Conservation (phyloP, 2,329 filamentous ascomycete species). For the Paramyrothecium roridum region DNA sequence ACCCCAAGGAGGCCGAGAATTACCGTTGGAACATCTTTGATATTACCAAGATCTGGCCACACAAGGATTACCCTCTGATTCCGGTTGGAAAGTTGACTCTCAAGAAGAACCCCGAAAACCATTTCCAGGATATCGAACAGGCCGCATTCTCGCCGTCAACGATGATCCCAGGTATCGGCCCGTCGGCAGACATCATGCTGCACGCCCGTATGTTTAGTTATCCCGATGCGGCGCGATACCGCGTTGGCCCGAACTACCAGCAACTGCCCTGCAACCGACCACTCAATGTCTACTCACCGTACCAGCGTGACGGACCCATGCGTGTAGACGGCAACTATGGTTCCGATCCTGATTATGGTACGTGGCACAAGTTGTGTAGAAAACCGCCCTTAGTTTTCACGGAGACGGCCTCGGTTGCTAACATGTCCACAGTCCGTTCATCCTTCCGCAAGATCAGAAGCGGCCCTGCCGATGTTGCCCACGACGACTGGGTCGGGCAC, state of each 20-base stretch:
- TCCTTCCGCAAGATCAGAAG: not conserved
- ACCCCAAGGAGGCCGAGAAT: conserved; percentile 44
- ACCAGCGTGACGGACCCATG: conserved; percentile 33
- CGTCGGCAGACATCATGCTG: conserved; percentile 41
- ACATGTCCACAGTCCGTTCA: not conserved
- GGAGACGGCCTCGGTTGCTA: not conserved
- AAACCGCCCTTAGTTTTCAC: not conserved
- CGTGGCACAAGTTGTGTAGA: too few relatives aligned
- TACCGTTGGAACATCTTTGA: conserved; percentile 52
- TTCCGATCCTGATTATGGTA: not conserved
- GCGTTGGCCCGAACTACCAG: conserved; percentile 49
- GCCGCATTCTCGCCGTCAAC: conserved; percentile 48
- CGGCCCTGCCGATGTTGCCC: not conserved
- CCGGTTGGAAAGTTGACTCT: conserved; percentile 48
- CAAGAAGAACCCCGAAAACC: conserved; percentile 45
- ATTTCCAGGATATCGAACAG: conserved; percentile 47
- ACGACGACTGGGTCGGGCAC: not conserved
- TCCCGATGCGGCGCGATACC: conserved; percentile 46
- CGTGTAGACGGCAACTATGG: conserved; percentile 31
- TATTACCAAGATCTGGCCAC: conserved; percentile 52
- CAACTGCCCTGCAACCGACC: conserved; percentile 36
- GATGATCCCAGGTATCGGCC: conserved; percentile 47
- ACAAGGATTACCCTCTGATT: conserved; percentile 43
- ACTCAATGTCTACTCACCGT: conserved; percentile 29
- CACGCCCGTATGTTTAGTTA: conserved; percentile 49